Conservation (phyloP, 2,329 filamentous ascomycete genomes). For the Fusarium sp. region DNA sequence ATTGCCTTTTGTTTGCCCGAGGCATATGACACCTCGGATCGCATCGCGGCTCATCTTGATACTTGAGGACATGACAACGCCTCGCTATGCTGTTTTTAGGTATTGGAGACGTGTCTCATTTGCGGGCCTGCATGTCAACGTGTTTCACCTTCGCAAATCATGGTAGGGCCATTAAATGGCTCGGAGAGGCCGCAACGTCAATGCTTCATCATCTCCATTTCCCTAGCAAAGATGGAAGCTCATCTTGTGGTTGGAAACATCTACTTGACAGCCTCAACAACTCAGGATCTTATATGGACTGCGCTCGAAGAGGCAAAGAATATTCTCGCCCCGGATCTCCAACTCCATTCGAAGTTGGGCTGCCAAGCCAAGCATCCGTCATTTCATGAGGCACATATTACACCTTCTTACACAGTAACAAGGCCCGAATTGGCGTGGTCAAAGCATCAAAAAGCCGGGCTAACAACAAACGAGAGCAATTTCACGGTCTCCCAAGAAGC, state of each 20-base stretch:
- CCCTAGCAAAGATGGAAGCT: background rate
- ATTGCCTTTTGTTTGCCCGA: slow-evolving; percentile 20
- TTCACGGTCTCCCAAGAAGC: slow-evolving; percentile 37
- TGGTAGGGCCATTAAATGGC: slow-evolving; percentile 17
- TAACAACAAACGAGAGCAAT: slow-evolving; percentile 26
- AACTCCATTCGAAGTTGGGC: slow-evolving; percentile 11
- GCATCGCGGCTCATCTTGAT: slow-evolving; percentile 29
- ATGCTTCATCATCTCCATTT: slow-evolving; percentile 23
- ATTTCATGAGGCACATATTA: slow-evolving; percentile 30
- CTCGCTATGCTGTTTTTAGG: slow-evolving; percentile 25
- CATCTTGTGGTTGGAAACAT: background rate
- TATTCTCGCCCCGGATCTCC: slow-evolving; percentile 28
- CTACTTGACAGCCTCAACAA: background rate
- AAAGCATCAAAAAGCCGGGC: slow-evolving; percentile 35
- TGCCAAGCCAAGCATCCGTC: slow-evolving; percentile 33
- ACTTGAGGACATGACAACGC: slow-evolving; percentile 20
- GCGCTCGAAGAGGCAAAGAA: slow-evolving; percentile 14
- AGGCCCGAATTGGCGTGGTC: slow-evolving; percentile 42
- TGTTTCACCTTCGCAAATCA: slow-evolving; percentile 37
- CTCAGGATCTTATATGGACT: slow-evolving; percentile 4
- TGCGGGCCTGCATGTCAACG: slow-evolving; percentile 33
- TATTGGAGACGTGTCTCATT: slow-evolving; percentile 33
- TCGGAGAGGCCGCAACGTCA: slow-evolving; percentile 33
- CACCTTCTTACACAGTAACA: slow-evolving; percentile 9
- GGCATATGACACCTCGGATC: slow-evolving; percentile 32